A percentile compares a stretch with the other conserved stretches of the same genome.
These are phyloP conservation scores for Sclerotinia minor DNA, from an alignment of 2,329 filamentous ascomycete species.

Conservation along the genomic window DNA sequence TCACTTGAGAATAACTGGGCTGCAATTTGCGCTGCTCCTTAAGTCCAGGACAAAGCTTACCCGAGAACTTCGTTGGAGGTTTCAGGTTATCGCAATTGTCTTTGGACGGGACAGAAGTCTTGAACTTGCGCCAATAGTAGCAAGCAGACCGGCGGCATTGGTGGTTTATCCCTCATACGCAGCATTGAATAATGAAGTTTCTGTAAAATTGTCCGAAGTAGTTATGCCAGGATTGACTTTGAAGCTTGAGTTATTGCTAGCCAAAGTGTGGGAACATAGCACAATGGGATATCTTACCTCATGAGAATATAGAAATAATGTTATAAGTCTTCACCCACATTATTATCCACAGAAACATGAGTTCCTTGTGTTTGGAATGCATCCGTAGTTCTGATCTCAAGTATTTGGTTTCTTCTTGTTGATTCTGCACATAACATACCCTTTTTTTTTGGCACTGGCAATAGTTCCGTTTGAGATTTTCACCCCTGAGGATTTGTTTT, in stretches of 20 bases:
- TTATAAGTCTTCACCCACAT: slow-evolving; percentile 31
- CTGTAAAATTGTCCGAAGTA: slow-evolving; percentile 4
- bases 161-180: slow-evolving; percentile 10
- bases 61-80: not conserved
- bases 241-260: not conserved
- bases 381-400: slow-evolving; percentile 38
- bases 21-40: slow-evolving; percentile 12
- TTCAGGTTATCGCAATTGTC: slow-evolving; percentile 1
- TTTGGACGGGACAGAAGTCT: slow-evolving; percentile 6
- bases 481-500: slow-evolving; percentile 45
- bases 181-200: slow-evolving; percentile 7
- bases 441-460: slow-evolving; percentile 32
- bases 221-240: slow-evolving; percentile 1
- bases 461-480: slow-evolving; percentile 27
- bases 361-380: slow-evolving; percentile 30
- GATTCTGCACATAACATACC: slow-evolving; percentile 39
- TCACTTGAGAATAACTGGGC: not conserved
- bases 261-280: not conserved
- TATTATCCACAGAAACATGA: slow-evolving; percentile 27
- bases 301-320: slow-evolving; percentile 17
- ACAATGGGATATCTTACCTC: not conserved
- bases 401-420: slow-evolving; percentile 37
- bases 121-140: slow-evolving; percentile 6
- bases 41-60: not conserved
- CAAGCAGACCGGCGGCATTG: slow-evolving; percentile 10